phyloP scores from a whole-genome alignment of 441 rosid species.

The Biscutella laevigata region DNA sequence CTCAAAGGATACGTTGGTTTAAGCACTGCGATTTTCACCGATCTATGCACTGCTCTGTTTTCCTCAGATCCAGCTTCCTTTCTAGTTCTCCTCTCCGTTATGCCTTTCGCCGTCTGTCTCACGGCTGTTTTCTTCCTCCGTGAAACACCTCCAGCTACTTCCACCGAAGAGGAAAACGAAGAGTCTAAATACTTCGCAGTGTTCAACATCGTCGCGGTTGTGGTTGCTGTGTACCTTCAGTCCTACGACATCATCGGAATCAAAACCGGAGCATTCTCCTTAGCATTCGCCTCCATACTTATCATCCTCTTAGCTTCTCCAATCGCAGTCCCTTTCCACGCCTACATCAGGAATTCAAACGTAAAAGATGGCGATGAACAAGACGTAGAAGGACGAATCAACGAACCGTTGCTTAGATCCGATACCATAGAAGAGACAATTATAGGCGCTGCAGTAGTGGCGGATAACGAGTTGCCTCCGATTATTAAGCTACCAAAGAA shows the following conservation, averaged over 20 bases:
- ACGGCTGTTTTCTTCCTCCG: conserved; percentile 42
- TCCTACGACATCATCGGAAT: conserved; percentile 37
- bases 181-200: conserved; percentile 37
- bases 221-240: conserved; percentile 42
- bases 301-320: conserved; percentile 40
- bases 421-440: conserved; percentile 8
- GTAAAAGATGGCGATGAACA: conserved; percentile 8
- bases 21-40: conserved; percentile 55
- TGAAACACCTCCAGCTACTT: conserved; percentile 31
- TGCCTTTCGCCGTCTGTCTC: conserved; percentile 44
- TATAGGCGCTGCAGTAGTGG: too few relatives aligned
- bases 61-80: conserved; percentile 36
- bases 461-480: too few relatives aligned
- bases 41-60: conserved; percentile 44
- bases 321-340: conserved; percentile 32
- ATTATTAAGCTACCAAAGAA: too few relatives aligned
- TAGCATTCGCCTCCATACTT: conserved; percentile 32
- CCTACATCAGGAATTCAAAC: background rate
- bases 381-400: conserved; percentile 31
- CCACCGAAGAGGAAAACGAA: conserved; percentile 22
- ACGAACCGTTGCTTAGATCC: conserved; percentile 35
- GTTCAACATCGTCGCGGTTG: conserved; percentile 37
- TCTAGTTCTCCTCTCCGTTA: conserved; percentile 37
- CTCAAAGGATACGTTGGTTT: conserved; percentile 49
- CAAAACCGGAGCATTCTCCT: conserved; percentile 31